A percentile compares a stretch with the other conserved stretches of the same genome.
Evolutionary conservation across 2,329 filamentous ascomycete genomes (phyloP).

Genomic region (Dactylellina leptospora): DNA sequence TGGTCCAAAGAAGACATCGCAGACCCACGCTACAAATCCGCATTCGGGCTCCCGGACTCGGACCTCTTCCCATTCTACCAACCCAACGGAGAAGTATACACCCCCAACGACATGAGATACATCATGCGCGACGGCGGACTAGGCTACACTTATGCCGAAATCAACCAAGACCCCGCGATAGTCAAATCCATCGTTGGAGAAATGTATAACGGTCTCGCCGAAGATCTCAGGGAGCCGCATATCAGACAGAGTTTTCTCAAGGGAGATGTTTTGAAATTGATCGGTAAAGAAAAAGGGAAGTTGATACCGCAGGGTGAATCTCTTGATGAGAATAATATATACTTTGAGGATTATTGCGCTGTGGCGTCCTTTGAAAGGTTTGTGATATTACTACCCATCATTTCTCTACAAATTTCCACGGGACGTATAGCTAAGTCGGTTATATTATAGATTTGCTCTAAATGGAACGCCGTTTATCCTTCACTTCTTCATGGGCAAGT

Average conservation of each 20-base stretch:
- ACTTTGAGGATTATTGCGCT: neutral
- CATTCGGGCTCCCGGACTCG: neutral
- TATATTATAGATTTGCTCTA: conserved; percentile 1
- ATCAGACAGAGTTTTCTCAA: neutral
- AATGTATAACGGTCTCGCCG: neutral
- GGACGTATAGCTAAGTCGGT: too few relatives aligned
- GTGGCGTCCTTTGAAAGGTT: neutral
- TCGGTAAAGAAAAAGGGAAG: neutral
- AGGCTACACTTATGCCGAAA: conserved; percentile 9
- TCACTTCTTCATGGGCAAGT: conserved; percentile 10
- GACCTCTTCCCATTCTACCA: conserved; percentile 3
- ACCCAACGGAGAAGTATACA: neutral
- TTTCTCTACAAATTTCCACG: too few relatives aligned
- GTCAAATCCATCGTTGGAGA: neutral
- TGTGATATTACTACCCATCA: too few relatives aligned
- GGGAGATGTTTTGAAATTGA: neutral
- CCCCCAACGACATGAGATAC: neutral
- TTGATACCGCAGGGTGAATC: neutral
- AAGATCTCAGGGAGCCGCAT: neutral
- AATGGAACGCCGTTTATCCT: neutral
- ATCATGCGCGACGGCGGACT: neutral
- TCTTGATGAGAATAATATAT: neutral
- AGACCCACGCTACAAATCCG: neutral
- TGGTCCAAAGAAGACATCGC: conserved; percentile 5
- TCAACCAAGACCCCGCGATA: neutral